Evolutionary conservation across 2,329 filamentous ascomycete genomes (phyloP).

Genomic region (Colletotrichum sp.): DNA sequence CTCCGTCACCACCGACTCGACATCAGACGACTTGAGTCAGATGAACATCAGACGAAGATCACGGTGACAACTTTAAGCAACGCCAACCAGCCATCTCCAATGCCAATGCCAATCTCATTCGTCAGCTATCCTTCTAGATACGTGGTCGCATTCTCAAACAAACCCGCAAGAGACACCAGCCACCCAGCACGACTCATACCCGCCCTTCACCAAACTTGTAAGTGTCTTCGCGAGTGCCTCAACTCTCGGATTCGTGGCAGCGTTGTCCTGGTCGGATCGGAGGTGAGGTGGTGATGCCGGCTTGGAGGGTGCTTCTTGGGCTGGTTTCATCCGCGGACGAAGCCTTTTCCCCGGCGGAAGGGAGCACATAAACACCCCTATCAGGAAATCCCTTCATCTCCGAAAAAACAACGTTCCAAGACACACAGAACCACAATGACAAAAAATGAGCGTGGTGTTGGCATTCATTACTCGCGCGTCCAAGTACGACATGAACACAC

Average conservation of each 20-base stretch:
- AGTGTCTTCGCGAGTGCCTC: too few relatives aligned
- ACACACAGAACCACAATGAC: not conserved
- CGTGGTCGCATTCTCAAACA: not conserved
- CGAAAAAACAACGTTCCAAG: not conserved
- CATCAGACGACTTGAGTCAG: not conserved
- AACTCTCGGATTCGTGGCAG: too few relatives aligned
- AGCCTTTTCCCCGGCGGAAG: too few relatives aligned
- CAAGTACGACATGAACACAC: not conserved
- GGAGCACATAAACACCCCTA: not conserved
- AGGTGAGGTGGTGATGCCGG: too few relatives aligned
- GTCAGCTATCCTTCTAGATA: not conserved
- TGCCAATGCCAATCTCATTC: not conserved
- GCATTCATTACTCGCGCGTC: not conserved
- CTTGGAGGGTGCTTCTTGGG: too few relatives aligned
- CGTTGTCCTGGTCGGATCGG: too few relatives aligned
- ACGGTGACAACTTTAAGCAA: not conserved
- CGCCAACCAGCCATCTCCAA: not conserved
- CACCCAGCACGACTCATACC: not conserved
- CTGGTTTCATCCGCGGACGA: too few relatives aligned
- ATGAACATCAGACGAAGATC: not conserved
- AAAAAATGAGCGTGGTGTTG: not conserved
- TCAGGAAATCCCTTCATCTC: not conserved
- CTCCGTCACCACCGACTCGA: not conserved
- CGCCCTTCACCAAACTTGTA: too few relatives aligned
- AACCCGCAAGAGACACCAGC: not conserved